Evolutionary conservation across 2,329 filamentous ascomycete species (phyloP), one percentile per base, ranked within the genome.

Genomic region (Corynespora cassiicola): DNA sequence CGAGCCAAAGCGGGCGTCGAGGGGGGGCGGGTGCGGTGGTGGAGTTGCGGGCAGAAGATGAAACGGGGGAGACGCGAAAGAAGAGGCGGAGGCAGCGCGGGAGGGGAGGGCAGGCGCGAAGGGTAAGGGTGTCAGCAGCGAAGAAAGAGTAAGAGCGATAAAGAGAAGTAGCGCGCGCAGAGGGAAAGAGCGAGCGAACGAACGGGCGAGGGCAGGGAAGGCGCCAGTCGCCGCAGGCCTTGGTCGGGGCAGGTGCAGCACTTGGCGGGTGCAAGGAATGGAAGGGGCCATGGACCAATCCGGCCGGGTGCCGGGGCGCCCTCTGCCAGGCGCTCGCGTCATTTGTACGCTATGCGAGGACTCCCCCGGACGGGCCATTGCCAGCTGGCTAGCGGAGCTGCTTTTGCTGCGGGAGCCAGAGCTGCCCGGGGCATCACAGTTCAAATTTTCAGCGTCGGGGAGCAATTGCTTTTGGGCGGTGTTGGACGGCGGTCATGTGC

Each of bases 231-330:
- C 36, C 43, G 36, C 39, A 36, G 45, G 41, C 41, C 45, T 39
- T 43, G 31, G 42, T 34, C 20, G 21, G 33, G 33, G 37, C 32
- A 31, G 16, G 7, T 6, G 7, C 16, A 6, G 20, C 20, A 15
- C 20, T 8, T 20, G 12, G 39, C 38, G 42, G 43, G 55, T 37
- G 57, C 57, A 61, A 59, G 56, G 59, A 51, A 61, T 54, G 52
- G 52, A 49, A 54, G 42, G 41, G 50, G 45, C 48, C 52, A 50
- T 45, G 45, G 51, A 36, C 61, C 56, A 62, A 62, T 62, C 19
- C 50, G 24, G 34, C 31, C 31, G 12, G 20, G 38, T 19, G 33
- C 26, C 24, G 31, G 50, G 52, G 54, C 47, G 50, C 56, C 49
- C 18, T 12, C 31, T 20, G 10, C 14, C 24, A 15, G 25, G 30